Conservation (phyloP, 73 alveolate species). For the Tetrahymena elliotti region DNA sequence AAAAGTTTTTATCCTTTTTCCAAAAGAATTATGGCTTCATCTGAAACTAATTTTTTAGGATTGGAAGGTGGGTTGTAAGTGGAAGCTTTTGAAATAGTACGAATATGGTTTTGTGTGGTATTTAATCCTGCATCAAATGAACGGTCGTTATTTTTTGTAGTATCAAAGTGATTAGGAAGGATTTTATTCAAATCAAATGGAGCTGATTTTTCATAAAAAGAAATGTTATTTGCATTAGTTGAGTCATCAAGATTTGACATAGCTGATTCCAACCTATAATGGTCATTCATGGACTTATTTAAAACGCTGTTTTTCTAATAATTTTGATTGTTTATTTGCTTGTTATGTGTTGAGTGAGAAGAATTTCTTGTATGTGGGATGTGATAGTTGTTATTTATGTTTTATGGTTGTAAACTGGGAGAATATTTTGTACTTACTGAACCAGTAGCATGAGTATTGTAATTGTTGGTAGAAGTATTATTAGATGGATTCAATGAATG, state of each 20-base stretch:
- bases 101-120: neutral
- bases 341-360: neutral
- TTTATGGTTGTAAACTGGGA: neutral
- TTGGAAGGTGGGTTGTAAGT: neutral
- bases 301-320: neutral
- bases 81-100: neutral
- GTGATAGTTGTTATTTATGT: neutral
- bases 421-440: neutral
- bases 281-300: neutral
- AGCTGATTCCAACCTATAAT: neutral
- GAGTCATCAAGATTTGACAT: neutral
- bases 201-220: neutral
- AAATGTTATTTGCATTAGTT: neutral
- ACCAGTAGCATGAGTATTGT: neutral
- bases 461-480: neutral
- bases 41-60: neutral
- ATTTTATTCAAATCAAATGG: neutral
- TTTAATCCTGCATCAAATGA: neutral
- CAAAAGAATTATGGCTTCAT: conserved; percentile 11
- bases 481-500: neutral
- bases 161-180: neutral
- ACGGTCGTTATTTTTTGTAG: neutral
- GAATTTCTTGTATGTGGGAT: neutral
- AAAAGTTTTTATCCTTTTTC: conserved; percentile 22
- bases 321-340: neutral